Percentiles rank a stretch among this genome's conserved stretches.
These are phyloP conservation scores for Selaginella tamariscina DNA, from an alignment of 75 land plant genomes.

Conservation along the genomic window DNA sequence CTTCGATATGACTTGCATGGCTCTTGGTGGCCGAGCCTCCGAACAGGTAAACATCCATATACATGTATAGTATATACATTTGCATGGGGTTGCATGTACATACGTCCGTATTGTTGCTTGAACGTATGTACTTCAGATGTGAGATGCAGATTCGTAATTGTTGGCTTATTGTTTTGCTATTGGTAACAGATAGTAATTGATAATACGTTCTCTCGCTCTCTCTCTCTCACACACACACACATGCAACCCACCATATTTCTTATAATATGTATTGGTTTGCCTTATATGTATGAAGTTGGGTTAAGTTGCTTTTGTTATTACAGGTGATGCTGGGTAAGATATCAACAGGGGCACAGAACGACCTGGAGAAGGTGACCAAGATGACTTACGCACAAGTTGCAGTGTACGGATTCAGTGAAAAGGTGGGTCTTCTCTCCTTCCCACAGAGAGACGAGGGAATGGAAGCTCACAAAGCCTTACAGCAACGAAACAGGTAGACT, in stretches of 20 bases:
- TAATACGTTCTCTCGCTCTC: no score
- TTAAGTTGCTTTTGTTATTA: constrained; percentile 6
- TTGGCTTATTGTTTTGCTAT: not conserved
- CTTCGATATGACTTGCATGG: constrained; percentile 8
- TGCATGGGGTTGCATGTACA: no score
- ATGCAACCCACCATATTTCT: no score
- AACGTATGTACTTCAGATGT: no score
- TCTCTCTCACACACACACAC: no score
- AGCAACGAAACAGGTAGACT: constrained; percentile 6
- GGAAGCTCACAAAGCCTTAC: constrained; percentile 5
- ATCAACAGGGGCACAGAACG: constrained; percentile 4
- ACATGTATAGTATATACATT: no score
- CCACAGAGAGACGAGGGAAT: constrained; percentile 7
- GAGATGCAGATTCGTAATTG: no score
- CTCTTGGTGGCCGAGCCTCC: constrained; percentile 9
- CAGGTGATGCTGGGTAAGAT: not conserved
- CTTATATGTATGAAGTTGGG: no score
- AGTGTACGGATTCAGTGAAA: constrained; percentile 11
- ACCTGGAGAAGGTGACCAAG: constrained; percentile 6
- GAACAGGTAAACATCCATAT: not conserved
- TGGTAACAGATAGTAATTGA: no score
- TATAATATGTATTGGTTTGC: no score
- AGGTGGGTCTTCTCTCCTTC: constrained; percentile 12
- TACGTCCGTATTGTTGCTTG: no score
- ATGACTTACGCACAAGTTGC: constrained; percentile 7